Evolutionary conservation across 2,329 filamentous ascomycete species (phyloP).

Genomic region (Lachnellula willkommii): DNA sequence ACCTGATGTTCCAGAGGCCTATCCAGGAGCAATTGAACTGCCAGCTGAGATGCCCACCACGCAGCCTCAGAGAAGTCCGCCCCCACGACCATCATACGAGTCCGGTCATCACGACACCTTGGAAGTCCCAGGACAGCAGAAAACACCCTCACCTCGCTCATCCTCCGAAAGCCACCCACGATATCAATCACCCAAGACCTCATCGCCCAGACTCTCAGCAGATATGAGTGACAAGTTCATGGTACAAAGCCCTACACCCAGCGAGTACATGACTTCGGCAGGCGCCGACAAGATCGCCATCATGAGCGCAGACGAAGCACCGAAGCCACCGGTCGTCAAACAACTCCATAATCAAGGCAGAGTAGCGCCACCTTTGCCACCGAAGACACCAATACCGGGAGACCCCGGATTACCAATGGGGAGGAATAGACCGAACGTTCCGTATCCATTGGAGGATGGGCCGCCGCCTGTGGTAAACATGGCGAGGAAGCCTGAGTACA

Average conservation of each 20-base stretch:
- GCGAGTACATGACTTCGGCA: constrained; percentile 51
- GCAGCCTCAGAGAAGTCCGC: constrained; percentile 18
- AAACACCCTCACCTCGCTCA: constrained; percentile 31
- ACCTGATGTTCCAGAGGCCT: constrained; percentile 34
- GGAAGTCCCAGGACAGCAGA: constrained; percentile 19
- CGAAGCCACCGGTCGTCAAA: constrained; percentile 33
- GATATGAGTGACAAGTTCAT: constrained; percentile 44
- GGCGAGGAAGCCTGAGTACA: constrained; percentile 65
- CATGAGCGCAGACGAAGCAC: constrained; percentile 53
- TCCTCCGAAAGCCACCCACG: constrained; percentile 35
- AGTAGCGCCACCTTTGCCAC: constrained; percentile 64
- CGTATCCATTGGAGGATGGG: constrained; percentile 76
- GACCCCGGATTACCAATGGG: constrained; percentile 23
- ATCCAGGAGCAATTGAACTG: constrained; percentile 45
- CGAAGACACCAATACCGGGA: constrained; percentile 68
- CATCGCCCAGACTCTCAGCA: constrained; percentile 31
- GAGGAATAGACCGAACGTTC: constrained; percentile 32
- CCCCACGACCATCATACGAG: constrained; percentile 30
- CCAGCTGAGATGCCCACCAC: constrained; percentile 46
- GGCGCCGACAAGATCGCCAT: constrained; percentile 67
- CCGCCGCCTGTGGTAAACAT: constrained; percentile 81
- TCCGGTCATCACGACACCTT: constrained; percentile 27
- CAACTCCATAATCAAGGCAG: constrained; percentile 16
- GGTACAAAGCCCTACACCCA: constrained; percentile 52
- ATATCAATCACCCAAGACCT: constrained; percentile 32